Base-by-base conservation (phyloP, 225 moss, liverwort and hornwort genomes). In the Sphagnum tenellum region DNA sequence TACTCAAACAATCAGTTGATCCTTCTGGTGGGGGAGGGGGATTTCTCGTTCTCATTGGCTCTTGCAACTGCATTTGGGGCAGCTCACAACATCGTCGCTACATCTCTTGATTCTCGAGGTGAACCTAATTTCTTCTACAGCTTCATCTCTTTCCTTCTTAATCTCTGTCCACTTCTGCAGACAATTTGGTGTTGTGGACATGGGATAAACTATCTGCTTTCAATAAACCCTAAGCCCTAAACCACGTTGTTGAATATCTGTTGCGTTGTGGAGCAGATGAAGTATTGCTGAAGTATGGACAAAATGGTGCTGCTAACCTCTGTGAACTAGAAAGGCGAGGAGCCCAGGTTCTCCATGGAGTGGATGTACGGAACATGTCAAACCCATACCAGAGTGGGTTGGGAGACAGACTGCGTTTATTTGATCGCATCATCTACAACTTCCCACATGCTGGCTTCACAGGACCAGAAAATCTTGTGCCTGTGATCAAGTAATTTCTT, bases 71-170 rank as follows among this genome's bases (percentile, higher is more conserved):
- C 50, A 8, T 65, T 72, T 59, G 55, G 71, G 7, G 12, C 50
- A 3, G 71, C 71, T 3, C 12, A 12, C 57, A 71, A 71, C 49
- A 71, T 72, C 7, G 64, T 72, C 44, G 57, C 71, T 9, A 72
- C 65, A 47, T 72, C 71, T 51, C 71, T 72, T 9, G 71, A 72
- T 62, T 65, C 65, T 8, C 1, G 13, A 57, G 66, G 71, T 72
- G 59, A 7, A 6, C 59, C n/a, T 5, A 60, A 5, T 7, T 6
- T 60, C 8, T 7, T 13, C 12, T 60, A 60, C 8, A 60, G 45
- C 59, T 60, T 60, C 52, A 52, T 52, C 52, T 52, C 6, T 52
- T 52, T 52, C 52, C 9, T 52, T 52, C 52, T 52, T 52, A 0
- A 1, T 52, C 52, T 52, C 52, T 52, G 52, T 52, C 52, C 52